Conservation (phyloP, 1,284 basidiomycete species). For the Rhodotorula glutinis region DNA sequence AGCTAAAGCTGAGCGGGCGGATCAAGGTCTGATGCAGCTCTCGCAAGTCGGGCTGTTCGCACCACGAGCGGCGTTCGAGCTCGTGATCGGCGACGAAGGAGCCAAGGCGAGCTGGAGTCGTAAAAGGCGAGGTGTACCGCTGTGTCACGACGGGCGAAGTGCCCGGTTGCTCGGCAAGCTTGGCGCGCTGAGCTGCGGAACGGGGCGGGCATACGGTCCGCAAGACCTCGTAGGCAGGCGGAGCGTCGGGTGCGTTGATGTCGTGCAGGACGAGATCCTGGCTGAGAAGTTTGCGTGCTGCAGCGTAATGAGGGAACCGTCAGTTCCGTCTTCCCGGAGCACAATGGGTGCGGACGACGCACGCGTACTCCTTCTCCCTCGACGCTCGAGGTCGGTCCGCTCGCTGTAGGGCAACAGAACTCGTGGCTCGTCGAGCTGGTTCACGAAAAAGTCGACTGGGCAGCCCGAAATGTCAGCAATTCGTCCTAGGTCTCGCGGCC, state of each 20-base stretch:
- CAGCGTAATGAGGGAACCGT: not conserved
- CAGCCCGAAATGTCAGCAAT: not conserved
- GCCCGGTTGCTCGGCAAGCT: conserved; percentile 10
- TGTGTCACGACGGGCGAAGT: conserved; percentile 8
- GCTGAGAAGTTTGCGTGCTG: not conserved
- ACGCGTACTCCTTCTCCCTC: not conserved
- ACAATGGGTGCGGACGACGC: not conserved
- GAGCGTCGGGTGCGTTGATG: not conserved
- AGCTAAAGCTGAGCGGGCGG: conserved; percentile 22
- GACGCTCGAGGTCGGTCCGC: conserved; percentile 5
- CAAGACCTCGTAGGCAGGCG: conserved; percentile 4
- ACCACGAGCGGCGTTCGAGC: conserved; percentile 22
- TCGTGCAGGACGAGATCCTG: conserved; percentile 5
- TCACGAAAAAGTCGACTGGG: conserved; percentile 30
- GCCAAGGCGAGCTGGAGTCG: conserved; percentile 7
- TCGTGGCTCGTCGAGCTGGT: conserved; percentile 27
- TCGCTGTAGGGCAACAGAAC: conserved; percentile 17
- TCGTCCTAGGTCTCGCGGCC: not conserved
- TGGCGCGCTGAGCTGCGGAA: conserved; percentile 10
- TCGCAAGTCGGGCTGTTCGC: conserved; percentile 32
- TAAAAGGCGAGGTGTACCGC: conserved; percentile 17
- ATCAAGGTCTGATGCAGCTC: conserved; percentile 23
- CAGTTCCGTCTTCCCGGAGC: not conserved
- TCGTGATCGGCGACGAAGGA: conserved; percentile 10
- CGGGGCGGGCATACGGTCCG: conserved; percentile 18